Base-by-base conservation (phyloP, 768 basidiomycete species). In the Collybiopsis luxurians region DNA sequence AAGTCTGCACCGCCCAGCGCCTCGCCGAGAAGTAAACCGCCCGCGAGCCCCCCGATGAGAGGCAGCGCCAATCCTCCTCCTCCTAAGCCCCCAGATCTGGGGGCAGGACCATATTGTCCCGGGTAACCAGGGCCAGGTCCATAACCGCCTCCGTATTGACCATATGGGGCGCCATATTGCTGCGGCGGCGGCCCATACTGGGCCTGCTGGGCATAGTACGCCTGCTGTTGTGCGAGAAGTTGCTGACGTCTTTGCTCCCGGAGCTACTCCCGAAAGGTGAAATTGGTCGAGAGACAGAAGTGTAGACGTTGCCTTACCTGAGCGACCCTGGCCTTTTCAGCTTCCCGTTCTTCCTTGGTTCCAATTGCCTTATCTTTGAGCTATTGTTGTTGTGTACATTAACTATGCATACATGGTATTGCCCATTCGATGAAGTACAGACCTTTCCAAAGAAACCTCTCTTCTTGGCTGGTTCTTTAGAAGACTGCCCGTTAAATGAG, bases 331-430 rank as follows among this genome's bases (percentile, higher is more conserved):
- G 63, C 68, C 61, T 61, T 73, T 26, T 72, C 69, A 43, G 75
- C 73, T 64, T 84, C 80, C 4, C 85, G 73, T 67, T 87, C 85
- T 61, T 86, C 85, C 66, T 82, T 84, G 2, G 84, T 86, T 1
- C 83, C 82, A 12, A 83, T 79, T 0, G 82, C 74, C 63, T 82
- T 85, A 62, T 87, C 85, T 64, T 85, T 87, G 61, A 89, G 57
- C 50, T 51, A 24, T 38, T 15, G 4, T 9, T 4, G 19, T n/a
- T 36, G n/a, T 36, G 13, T 34, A 6, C 13, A 27, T 51, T 24
- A 5, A 15, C 17, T 6, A 42, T 51, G 11, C 17, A 34, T 24
- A 23, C 1, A 24, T 34, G 3, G 7, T n/a, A n/a, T n/a, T n/a
- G 4, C 17, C 7, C 1, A 30, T 40, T n/a, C 3, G 1, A 51